Evolutionary conservation across 2,329 filamentous ascomycete genomes (phyloP).

Genomic region (Achaetomium macrosporum): DNA sequence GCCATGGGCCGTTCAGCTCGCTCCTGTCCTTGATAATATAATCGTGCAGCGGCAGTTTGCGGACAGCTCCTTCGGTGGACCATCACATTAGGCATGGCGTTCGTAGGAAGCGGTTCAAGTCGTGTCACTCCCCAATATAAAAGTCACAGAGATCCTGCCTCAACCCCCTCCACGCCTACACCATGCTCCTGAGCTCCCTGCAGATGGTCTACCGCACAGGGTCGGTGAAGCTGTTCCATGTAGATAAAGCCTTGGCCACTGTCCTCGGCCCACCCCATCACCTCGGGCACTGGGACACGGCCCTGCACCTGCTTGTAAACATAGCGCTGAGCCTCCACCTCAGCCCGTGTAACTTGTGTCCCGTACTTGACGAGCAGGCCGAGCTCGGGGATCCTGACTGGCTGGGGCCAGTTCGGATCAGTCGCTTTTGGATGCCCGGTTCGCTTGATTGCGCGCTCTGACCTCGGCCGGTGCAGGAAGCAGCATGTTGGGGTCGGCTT

Average conservation of each 20-base stretch:
- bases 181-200: not conserved
- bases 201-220: not conserved
- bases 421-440: not conserved
- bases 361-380: slow-evolving; percentile 8
- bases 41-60: not conserved
- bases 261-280: slow-evolving; percentile 3
- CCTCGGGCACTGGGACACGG: slow-evolving; percentile 1
- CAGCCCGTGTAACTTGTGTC: not conserved
- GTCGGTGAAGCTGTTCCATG: slow-evolving; percentile 1
- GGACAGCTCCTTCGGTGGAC: not conserved
- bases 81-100: too few species aligned
- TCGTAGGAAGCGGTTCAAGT: not conserved
- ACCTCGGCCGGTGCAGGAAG: slow-evolving; percentile 4
- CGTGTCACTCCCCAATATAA: slow-evolving; percentile 3
- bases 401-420: not conserved
- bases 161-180: slow-evolving; percentile 2
- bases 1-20: not conserved
- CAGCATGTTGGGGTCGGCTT: not conserved
- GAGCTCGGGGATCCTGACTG: not conserved
- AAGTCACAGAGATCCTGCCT: not conserved
- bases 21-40: not conserved
- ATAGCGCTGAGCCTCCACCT: slow-evolving; percentile 1
- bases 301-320: not conserved
- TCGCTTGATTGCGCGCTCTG: not conserved
- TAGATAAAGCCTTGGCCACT: slow-evolving; percentile 5